Conservation (phyloP, 345 rosid genomes). For the Eutrema heterophyllum region DNA sequence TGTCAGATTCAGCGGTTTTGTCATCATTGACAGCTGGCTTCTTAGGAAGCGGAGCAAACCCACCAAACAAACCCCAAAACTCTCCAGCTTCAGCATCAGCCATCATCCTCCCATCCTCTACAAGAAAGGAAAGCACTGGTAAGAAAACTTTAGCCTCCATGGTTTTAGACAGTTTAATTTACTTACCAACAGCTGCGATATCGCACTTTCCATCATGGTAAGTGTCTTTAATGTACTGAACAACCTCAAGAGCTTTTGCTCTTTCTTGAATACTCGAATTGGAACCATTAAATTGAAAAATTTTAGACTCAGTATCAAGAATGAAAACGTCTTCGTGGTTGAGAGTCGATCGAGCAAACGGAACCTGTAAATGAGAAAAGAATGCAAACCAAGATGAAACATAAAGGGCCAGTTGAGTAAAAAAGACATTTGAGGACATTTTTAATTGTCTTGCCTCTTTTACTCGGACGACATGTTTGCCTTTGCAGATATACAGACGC, state of each 20-base stretch:
- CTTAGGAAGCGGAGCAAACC: conserved; percentile 98
- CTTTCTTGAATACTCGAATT: conserved; percentile 97
- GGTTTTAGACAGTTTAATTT: conserved; percentile 11
- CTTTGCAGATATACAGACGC: conserved; percentile 83
- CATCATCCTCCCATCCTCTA: conserved; percentile 98
- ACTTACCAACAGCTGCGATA: conserved; percentile 89
- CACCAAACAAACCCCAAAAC: conserved; percentile 96
- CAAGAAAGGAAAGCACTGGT: conserved; percentile 16
- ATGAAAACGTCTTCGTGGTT: conserved; percentile 95
- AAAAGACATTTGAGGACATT: not conserved
- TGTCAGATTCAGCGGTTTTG: conserved; percentile 34
- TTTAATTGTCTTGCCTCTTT: conserved; percentile 66
- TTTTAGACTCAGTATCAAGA: conserved; percentile 85
- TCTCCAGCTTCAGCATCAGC: conserved; percentile 99
- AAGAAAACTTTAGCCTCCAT: not conserved
- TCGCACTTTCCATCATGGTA: conserved; percentile 97
- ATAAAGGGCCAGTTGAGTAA: not conserved
- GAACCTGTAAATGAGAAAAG: conserved; percentile 52
- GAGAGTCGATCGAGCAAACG: conserved; percentile 89
- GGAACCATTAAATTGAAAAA: conserved; percentile 96
- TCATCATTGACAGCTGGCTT: conserved; percentile 58
- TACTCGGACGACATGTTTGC: conserved; percentile 90
- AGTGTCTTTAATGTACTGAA: conserved; percentile 91
- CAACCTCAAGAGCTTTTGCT: conserved; percentile 98
- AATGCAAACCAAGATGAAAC: conserved; percentile 13